Evolutionary conservation across 345 rosid genomes (phyloP).

Genomic region (Hypericum perforatum): DNA sequence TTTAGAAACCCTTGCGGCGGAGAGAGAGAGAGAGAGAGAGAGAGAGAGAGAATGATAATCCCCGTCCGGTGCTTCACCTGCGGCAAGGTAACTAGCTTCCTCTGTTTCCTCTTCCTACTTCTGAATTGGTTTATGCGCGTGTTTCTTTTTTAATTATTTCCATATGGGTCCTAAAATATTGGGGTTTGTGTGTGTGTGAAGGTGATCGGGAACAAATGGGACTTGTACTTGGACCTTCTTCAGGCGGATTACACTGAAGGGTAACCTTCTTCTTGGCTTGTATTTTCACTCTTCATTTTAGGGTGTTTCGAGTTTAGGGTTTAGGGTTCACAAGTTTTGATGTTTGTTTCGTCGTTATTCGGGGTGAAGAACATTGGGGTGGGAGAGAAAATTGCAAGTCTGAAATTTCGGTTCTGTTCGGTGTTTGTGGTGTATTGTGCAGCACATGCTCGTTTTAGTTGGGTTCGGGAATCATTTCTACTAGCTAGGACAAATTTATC

Average conservation of each 20-base stretch:
- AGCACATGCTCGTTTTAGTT: too few relatives aligned
- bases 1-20: too few relatives aligned
- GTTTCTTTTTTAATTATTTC: not conserved
- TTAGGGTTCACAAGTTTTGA: too few relatives aligned
- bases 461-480: too few relatives aligned
- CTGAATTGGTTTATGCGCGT: not conserved
- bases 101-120: not conserved
- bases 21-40: not conserved
- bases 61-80: constrained; percentile 81
- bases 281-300: too few relatives aligned
- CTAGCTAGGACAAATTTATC: too few relatives aligned
- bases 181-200: constrained; percentile 9
- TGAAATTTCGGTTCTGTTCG: too few relatives aligned
- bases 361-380: too few relatives aligned
- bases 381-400: too few relatives aligned
- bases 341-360: too few relatives aligned
- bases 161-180: constrained; percentile 5
- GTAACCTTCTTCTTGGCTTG: constrained; percentile 14
- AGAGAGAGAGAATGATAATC: constrained; percentile 40
- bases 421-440: too few relatives aligned
- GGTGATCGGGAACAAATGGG: constrained; percentile 85
- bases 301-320: too few relatives aligned
- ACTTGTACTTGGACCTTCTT: constrained; percentile 62
- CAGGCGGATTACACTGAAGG: constrained; percentile 69
- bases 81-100: constrained; percentile 39